phyloP scores from a whole-genome alignment of 2,329 filamentous ascomycete species.

The Fusarium sp. region DNA sequence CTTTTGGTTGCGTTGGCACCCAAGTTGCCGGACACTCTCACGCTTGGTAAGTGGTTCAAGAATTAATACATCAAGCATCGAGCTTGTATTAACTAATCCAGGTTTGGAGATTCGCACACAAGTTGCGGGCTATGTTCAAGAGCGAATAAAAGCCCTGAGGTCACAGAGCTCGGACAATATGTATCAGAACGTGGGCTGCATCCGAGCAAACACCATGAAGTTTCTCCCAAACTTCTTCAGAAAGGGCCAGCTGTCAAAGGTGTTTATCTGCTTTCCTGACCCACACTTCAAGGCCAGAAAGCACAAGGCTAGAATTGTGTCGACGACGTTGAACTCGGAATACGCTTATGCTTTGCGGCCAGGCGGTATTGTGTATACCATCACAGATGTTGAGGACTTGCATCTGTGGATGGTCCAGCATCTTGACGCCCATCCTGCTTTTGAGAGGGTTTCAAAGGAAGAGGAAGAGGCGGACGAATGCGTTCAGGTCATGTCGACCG shows the following conservation, averaged over 20 bases:
- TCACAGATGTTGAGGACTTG: conserved; percentile 95
- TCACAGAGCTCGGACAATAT: conserved; percentile 66
- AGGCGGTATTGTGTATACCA: conserved; percentile 91
- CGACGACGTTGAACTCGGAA: conserved; percentile 86
- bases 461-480: conserved; percentile 77
- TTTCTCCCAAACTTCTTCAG: conserved; percentile 98
- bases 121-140: conserved; percentile 90
- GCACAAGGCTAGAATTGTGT: conserved; percentile 96
- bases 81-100: conserved; percentile 48
- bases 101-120: conserved; percentile 93
- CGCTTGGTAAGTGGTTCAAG: conserved; percentile 71
- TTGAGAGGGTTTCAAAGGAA: conserved; percentile 76
- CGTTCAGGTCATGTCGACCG: conserved; percentile 78
- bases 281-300: conserved; percentile 98
- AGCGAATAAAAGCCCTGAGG: conserved; percentile 85
- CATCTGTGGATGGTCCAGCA: conserved; percentile 94
- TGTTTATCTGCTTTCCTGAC: conserved; percentile 98
- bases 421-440: conserved; percentile 80
- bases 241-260: conserved; percentile 82
- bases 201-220: conserved; percentile 98
- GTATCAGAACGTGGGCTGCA: conserved; percentile 89
- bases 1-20: conserved; percentile 87
- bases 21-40: conserved; percentile 80
- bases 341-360: conserved; percentile 89
- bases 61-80: not conserved